phyloP scores from a whole-genome alignment of 257 asterid genomes.

The Capsicum pubescens region DNA sequence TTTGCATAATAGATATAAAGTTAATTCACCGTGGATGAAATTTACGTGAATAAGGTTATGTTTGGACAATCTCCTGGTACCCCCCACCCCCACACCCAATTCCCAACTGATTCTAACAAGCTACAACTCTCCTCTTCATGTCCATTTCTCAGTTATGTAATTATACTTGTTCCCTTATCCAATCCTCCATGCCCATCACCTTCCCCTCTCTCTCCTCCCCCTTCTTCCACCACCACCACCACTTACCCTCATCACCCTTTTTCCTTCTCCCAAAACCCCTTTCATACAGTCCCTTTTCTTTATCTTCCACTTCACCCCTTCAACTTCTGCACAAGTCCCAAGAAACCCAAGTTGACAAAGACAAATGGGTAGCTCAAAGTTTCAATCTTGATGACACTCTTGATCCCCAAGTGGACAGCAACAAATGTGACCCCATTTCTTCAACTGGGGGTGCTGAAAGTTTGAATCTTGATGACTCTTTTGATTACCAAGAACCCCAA shows the following conservation, averaged over 20 bases:
- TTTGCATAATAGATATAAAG: too few relatives aligned
- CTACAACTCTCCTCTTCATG: neutral
- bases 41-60: too few relatives aligned
- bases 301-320: constrained; percentile 36
- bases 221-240: constrained; percentile 34
- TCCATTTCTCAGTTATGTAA: neutral
- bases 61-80: too few relatives aligned
- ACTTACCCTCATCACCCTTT: constrained; percentile 12
- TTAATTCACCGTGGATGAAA: too few relatives aligned
- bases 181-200: constrained; percentile 35
- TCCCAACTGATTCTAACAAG: too few relatives aligned
- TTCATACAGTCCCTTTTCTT: constrained; percentile 38
- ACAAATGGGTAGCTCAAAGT: constrained; percentile 40
- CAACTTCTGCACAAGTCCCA: constrained; percentile 32
- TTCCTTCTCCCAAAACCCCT: constrained; percentile 34
- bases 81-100: too few relatives aligned
- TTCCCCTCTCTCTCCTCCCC: constrained; percentile 33
- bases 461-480: constrained; percentile 53
- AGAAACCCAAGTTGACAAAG: constrained; percentile 27
- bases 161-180: neutral
- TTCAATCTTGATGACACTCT: constrained; percentile 56
- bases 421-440: constrained; percentile 32
- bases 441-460: constrained; percentile 39
- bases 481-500: constrained; percentile 42
- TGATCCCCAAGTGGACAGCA: constrained; percentile 36